Percentiles rank a stretch among this genome's conserved stretches.
Conservation (phyloP, 177 flowering plant genomes). For the Telopea speciosissima region DNA sequence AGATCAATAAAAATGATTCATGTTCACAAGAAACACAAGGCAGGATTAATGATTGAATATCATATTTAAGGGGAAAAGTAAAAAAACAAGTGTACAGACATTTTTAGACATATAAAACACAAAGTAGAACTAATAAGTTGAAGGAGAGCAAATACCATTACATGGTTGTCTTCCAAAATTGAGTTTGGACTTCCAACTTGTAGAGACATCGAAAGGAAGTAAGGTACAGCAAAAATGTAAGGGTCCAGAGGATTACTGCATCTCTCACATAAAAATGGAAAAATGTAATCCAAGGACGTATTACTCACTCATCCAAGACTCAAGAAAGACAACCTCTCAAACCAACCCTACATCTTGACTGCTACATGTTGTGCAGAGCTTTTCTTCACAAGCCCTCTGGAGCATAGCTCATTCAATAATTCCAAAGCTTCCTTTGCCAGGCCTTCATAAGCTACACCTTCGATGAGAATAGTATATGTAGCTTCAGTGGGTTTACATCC, state of each 20-base stretch:
- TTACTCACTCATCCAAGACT: conserved; percentile 7
- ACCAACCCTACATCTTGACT: conserved; percentile 36
- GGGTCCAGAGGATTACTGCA: neutral
- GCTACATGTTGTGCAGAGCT: conserved; percentile 55
- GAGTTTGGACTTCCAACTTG: conserved; percentile 9
- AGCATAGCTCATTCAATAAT: conserved; percentile 57
- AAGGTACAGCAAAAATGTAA: neutral
- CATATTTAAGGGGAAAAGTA: too few relatives aligned
- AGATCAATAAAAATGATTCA: too few relatives aligned
- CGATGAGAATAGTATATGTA: conserved; percentile 74
- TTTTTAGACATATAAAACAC: too few relatives aligned
- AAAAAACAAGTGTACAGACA: too few relatives aligned
- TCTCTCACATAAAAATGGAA: neutral
- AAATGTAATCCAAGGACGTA: neutral
- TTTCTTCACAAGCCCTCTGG: conserved; percentile 60
- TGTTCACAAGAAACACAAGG: too few relatives aligned
- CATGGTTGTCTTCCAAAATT: conserved; percentile 17
- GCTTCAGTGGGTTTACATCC: conserved; percentile 80
- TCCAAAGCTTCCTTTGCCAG: conserved; percentile 59
- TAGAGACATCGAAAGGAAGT: conserved; percentile 1
- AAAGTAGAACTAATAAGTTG: too few relatives aligned
- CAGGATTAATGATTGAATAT: too few relatives aligned
- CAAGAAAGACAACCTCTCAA: neutral
- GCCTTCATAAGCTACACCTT: conserved; percentile 82
- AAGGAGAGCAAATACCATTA: too few relatives aligned